phyloP scores from a whole-genome alignment of 495 filamentous ascomycete species.

The Talaromyces adpressus region DNA sequence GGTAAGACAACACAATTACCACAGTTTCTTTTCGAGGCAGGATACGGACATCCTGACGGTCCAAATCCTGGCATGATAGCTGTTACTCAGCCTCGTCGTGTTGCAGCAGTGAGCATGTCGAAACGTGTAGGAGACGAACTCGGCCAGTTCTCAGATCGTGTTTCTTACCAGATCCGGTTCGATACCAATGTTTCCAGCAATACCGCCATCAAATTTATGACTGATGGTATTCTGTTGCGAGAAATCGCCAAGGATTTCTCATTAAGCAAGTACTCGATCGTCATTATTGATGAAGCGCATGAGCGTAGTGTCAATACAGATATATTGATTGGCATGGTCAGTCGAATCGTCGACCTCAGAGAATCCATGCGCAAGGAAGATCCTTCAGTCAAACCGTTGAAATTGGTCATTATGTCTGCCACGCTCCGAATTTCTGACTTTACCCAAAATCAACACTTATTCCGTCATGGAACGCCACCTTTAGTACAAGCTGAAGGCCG shows the following conservation, averaged over 20 bases:
- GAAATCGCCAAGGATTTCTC: slow-evolving; percentile 89
- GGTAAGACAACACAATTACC: slow-evolving; percentile 97
- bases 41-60: slow-evolving; percentile 72
- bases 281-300: slow-evolving; percentile 96
- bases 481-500: slow-evolving; percentile 89
- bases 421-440: slow-evolving; percentile 89
- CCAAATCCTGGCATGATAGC: slow-evolving; percentile 88
- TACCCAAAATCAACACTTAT: slow-evolving; percentile 72
- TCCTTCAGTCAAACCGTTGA: slow-evolving; percentile 64
- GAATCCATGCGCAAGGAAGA: slow-evolving; percentile 57
- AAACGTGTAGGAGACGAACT: slow-evolving; percentile 84
- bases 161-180: slow-evolving; percentile 94
- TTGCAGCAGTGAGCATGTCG: slow-evolving; percentile 92
- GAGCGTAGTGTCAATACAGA: slow-evolving; percentile 97
- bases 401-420: slow-evolving; percentile 97
- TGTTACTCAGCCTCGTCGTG: slow-evolving; percentile 87
- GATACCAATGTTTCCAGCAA: slow-evolving; percentile 75
- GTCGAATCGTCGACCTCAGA: slow-evolving; percentile 77
- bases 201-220: slow-evolving; percentile 98
- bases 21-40: slow-evolving; percentile 91
- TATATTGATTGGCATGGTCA: slow-evolving; percentile 93
- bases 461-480: slow-evolving; percentile 67
- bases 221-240: slow-evolving; percentile 89
- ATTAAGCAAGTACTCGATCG: slow-evolving; percentile 84
- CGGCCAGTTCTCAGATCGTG: slow-evolving; percentile 56